Base-by-base conservation (phyloP, 352 stramenopile genomes). In the Achlya hypogyna region DNA sequence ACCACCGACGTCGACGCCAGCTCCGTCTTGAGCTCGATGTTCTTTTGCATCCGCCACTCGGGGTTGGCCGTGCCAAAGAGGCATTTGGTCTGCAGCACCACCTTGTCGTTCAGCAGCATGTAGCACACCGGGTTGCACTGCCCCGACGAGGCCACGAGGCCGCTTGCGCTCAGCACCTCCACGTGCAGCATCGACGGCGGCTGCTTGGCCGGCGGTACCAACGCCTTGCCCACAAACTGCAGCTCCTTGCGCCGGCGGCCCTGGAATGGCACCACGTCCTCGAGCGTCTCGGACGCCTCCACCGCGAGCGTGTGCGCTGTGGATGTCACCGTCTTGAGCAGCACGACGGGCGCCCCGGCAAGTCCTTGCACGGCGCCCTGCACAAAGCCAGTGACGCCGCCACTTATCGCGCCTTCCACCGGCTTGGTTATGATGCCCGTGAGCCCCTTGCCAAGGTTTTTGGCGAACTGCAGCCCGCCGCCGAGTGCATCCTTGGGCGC, bases 11-110 rank as follows among this genome's bases (percentile, higher is more conserved):
- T 56, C 14, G 2, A 27, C 25, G 49, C 25, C 34, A 14, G 14
- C 0, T 72, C 70, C 5, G 81, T 78, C 1, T 77, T 80, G 28
- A 88, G 47, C 53, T 75, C 71, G 10, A 59, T 38, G 10, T 91
- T 75, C 1, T 71, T 79, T 65, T 88, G 89, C 67, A 91, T 84
- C 38, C 89, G 72, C 86, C 86, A 95, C 29, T 86, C 69, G 0
- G 86, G 86, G 60, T 95, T 95, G 9, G 88, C 70, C 4, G 86
- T 93, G 66, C 91, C 91, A 75, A 93, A 95, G 28, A 95, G 70
- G n/a, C 91, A 76, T 6, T 78, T 72, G 6, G 86, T 95, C 47
- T 77, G 78, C 62, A 95, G 74, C 9, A 95, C 69, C 47, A 82
- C 74, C 18, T 79, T 77, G 34, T 85, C 72, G 51, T 95, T 81